Conservation (phyloP, 2,329 filamentous ascomycete genomes). For the Albifimbria verrucaria region DNA sequence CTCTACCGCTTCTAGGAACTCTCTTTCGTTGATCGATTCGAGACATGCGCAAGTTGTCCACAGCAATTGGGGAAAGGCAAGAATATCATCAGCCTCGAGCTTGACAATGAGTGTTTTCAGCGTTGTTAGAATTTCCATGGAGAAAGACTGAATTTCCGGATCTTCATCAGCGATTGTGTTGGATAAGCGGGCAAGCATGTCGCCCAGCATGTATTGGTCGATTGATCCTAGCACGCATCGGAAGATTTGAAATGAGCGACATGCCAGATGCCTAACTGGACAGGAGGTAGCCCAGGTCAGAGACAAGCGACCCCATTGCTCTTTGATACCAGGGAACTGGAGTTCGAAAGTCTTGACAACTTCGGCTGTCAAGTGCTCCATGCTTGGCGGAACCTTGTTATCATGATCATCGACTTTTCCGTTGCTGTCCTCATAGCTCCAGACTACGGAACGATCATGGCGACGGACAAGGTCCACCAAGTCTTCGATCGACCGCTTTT, state of each 20-base stretch:
- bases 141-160: slow-evolving; percentile 91
- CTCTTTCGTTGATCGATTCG: slow-evolving; percentile 93
- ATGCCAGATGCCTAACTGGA: slow-evolving; percentile 89
- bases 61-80: slow-evolving; percentile 92
- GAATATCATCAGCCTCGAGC: slow-evolving; percentile 71
- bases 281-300: slow-evolving; percentile 96
- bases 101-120: slow-evolving; percentile 88
- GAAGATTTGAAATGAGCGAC: slow-evolving; percentile 96
- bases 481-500: slow-evolving; percentile 76
- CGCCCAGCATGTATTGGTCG: slow-evolving; percentile 90
- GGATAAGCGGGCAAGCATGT: slow-evolving; percentile 92
- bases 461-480: slow-evolving; percentile 83
- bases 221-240: slow-evolving; percentile 87
- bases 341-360: slow-evolving; percentile 83
- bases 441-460: slow-evolving; percentile 81
- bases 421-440: slow-evolving; percentile 92
- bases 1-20: slow-evolving; percentile 85
- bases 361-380: slow-evolving; percentile 79
- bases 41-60: slow-evolving; percentile 97
- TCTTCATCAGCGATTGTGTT: slow-evolving; percentile 97
- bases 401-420: slow-evolving; percentile 70
- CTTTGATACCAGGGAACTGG: slow-evolving; percentile 80
- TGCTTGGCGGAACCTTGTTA: slow-evolving; percentile 79
- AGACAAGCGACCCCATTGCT: slow-evolving; percentile 86
- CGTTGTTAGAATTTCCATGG: slow-evolving; percentile 95